These are phyloP conservation scores for Adansonia rubrostipa DNA, from an alignment of 441 rosid species.

Conservation along the genomic window DNA sequence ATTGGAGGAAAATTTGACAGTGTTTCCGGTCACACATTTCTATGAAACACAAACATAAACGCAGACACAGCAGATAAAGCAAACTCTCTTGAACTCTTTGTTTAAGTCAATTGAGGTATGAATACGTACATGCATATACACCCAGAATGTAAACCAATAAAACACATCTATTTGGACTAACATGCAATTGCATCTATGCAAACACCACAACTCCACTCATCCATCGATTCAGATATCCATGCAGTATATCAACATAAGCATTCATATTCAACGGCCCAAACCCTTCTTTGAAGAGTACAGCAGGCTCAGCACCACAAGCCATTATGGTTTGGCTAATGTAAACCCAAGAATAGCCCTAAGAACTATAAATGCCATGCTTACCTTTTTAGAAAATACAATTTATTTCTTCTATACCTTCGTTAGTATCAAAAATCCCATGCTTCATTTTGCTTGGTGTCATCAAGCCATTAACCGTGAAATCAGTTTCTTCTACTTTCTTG, in stretches of 20 bases:
- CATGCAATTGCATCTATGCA: not conserved
- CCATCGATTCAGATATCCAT: not conserved
- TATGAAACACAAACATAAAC: not conserved
- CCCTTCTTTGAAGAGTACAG: not conserved
- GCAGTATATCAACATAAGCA: not conserved
- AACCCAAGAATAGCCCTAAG: slow-evolving; percentile 10
- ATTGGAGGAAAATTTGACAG: not conserved
- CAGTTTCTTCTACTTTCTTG: not conserved
- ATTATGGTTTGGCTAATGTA: not conserved
- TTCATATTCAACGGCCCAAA: not conserved
- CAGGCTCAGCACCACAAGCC: not conserved
- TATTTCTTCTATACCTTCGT: not conserved
- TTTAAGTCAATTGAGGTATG: not conserved
- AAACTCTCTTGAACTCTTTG: not conserved
- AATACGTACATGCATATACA: not conserved
- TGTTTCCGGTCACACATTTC: not conserved
- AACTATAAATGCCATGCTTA: not conserved
- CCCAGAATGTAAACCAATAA: not conserved
- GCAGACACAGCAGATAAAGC: not conserved
- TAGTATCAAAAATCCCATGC: not conserved
- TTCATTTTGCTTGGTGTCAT: slow-evolving; percentile 1
- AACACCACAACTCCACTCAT: not conserved
- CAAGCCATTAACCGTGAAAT: slow-evolving; percentile 3
- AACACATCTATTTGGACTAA: not conserved
- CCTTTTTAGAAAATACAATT: not conserved